These are phyloP conservation scores for Sporobolomyces roseus DNA, from an alignment of 768 basidiomycete species.

Conservation along the genomic window DNA sequence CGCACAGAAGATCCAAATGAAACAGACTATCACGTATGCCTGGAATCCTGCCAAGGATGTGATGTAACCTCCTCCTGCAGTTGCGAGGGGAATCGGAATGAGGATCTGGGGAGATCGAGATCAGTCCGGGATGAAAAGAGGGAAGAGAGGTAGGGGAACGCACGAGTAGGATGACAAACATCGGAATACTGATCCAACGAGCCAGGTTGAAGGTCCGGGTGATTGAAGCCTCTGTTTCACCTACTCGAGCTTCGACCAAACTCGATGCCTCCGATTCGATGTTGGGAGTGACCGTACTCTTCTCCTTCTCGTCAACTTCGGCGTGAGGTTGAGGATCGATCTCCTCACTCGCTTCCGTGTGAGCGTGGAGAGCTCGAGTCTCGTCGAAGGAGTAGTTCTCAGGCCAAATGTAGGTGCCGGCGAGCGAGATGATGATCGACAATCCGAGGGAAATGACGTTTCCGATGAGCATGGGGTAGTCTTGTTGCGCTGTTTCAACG, in stretches of 20 bases:
- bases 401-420: slow-evolving; percentile 66
- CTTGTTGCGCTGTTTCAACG: slow-evolving; percentile 53
- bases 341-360: slow-evolving; percentile 37
- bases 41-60: slow-evolving; percentile 52
- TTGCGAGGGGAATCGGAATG: slow-evolving; percentile 54
- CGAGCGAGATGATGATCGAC: slow-evolving; percentile 70
- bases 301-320: slow-evolving; percentile 47
- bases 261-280: neutral
- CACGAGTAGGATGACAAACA: slow-evolving; percentile 65
- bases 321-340: slow-evolving; percentile 31
- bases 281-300: neutral
- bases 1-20: slow-evolving; percentile 70
- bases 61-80: slow-evolving; percentile 20
- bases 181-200: slow-evolving; percentile 53
- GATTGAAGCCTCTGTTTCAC: neutral
- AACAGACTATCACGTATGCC: slow-evolving; percentile 74
- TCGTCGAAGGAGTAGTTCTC: slow-evolving; percentile 75
- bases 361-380: slow-evolving; percentile 71
- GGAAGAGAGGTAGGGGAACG: neutral
- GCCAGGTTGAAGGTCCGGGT: slow-evolving; percentile 19
- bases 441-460: slow-evolving; percentile 80
- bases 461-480: slow-evolving; percentile 72
- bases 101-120: slow-evolving; percentile 77
- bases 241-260: neutral
- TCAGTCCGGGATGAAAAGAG: neutral